Percentiles rank a stretch among this genome's conserved stretches.
These are phyloP conservation scores for Neoboletus brunneissimus DNA, from an alignment of 768 basidiomycete genomes.

Conservation along the genomic window DNA sequence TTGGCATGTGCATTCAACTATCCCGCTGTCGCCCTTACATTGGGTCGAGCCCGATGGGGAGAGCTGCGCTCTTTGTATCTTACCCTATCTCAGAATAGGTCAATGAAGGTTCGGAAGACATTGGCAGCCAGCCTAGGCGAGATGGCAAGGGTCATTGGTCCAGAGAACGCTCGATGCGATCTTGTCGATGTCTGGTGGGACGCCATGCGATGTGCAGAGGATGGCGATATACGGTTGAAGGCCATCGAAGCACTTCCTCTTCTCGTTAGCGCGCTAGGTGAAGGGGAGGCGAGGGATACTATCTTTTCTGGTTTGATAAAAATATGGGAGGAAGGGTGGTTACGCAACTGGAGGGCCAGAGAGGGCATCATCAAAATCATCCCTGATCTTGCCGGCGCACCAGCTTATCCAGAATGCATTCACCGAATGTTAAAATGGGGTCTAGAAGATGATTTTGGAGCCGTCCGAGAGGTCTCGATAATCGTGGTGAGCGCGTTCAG, in stretches of 20 bases:
- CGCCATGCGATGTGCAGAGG: constrained; percentile 51
- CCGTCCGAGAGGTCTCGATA: constrained; percentile 78
- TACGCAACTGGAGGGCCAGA: constrained; percentile 79
- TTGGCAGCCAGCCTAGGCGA: constrained; percentile 89
- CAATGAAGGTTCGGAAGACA: constrained; percentile 67
- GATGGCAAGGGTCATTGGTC: constrained; percentile 80
- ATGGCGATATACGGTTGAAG: constrained; percentile 66
- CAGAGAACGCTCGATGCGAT: constrained; percentile 61
- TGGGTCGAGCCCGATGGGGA: constrained; percentile 74
- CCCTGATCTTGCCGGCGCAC: constrained; percentile 45
- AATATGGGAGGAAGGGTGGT: constrained; percentile 55
- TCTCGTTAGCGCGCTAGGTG: constrained; percentile 54
- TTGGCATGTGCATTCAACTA: constrained; percentile 87
- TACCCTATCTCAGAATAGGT: constrained; percentile 57
- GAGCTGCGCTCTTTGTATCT: constrained; percentile 69
- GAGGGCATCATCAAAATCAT: constrained; percentile 64
- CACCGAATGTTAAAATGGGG: constrained; percentile 55
- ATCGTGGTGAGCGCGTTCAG: constrained; percentile 47
- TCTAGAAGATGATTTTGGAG: constrained; percentile 76
- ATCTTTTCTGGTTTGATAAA: constrained; percentile 47
- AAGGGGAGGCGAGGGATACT: constrained; percentile 41
- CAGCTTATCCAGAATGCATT: constrained; percentile 46
- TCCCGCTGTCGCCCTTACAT: constrained; percentile 83
- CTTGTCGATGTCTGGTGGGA: constrained; percentile 72
- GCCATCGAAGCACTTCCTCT: constrained; percentile 62